Evolutionary conservation across 2,329 filamentous ascomycete genomes (phyloP), one percentile per base, ranked within the genome.

Genomic region (Fusarium sp.): DNA sequence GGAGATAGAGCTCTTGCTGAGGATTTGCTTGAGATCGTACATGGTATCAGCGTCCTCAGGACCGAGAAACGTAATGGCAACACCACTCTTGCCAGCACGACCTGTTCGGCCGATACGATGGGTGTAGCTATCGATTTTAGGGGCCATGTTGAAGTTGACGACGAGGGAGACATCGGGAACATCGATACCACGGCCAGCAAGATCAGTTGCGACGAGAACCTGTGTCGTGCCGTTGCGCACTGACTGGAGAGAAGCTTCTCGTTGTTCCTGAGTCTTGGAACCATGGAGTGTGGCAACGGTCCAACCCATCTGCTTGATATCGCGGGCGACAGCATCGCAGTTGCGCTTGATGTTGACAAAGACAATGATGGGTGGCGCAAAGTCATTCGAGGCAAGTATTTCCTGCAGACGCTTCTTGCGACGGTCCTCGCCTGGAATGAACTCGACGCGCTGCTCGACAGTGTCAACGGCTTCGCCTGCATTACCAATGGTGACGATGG

Each of bases 271-370:
- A 0, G 95, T 97, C 83, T 99, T 99, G 84, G 91, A 94, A 71
- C 96, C 95, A 84, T 99, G 96, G 36, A 99, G 85, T 0, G 95
- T 98, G 77, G 97, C 95, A 12, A 92, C 90, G 25, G 90, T 93
- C 87, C 94, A 96, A 76, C 96, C 96, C 91, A 96, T 96, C 57
- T 93, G 89, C 80, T 97, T 96, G 85, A 99, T 96, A 79, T 98
- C 95, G 68, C 94, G 90, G 6, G 95, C 95, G 52, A 99, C 92
- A 65, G 94, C 93, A 81, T 99, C 96, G 85, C 95, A 98, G 85
- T 98, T 98, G 76, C 95, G 93, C 84, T 98, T 98, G 90, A 98
- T 98, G 83, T 99, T 99, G 89, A 99, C 96, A 81, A 99, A 99
- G 72, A 99, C 95, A 77, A 99, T 99, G 81, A 99, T 97, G 20